phyloP scores from a whole-genome alignment of 2,329 filamentous ascomycete species.

The Colletotrichum navitas region DNA sequence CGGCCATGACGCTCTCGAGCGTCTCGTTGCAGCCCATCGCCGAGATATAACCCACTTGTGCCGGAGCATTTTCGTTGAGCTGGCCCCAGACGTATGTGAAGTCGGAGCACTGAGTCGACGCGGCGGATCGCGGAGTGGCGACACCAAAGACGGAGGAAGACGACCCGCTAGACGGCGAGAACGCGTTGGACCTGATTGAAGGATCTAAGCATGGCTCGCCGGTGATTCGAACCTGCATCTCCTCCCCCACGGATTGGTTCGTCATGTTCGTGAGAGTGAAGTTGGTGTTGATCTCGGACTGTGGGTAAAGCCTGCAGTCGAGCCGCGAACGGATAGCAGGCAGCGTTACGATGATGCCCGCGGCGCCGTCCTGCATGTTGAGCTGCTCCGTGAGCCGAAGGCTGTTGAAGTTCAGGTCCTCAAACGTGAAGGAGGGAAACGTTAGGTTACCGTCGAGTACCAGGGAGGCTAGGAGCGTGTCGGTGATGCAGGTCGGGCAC shows the following conservation, averaged over 20 bases:
- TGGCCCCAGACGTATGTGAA: constrained; percentile 54
- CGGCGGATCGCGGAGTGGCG: constrained; percentile 38
- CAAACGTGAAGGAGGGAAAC: constrained; percentile 54
- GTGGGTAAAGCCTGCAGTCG: constrained; percentile 45
- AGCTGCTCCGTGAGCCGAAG: constrained; percentile 27
- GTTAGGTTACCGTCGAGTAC: constrained; percentile 52
- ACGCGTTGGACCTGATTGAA: constrained; percentile 42
- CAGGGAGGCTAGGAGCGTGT: constrained; percentile 51
- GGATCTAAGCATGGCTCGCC: constrained; percentile 43
- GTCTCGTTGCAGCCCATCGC: constrained; percentile 56
- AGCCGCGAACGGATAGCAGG: constrained; percentile 51
- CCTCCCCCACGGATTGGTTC: constrained; percentile 1
- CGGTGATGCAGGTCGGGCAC: constrained; percentile 45
- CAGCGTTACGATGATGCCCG: constrained; percentile 45
- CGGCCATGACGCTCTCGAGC: constrained; percentile 48
- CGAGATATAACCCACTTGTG: constrained; percentile 49
- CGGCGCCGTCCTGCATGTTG: constrained; percentile 37
- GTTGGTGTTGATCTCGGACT: constrained; percentile 45
- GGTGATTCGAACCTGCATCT: constrained; percentile 44
- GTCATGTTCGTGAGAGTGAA: constrained; percentile 43
- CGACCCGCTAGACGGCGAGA: constrained; percentile 33
- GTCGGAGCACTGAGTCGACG: constrained; percentile 48
- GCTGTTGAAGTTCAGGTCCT: constrained; percentile 47
- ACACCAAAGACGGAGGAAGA: constrained; percentile 46
- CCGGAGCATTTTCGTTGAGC: constrained; percentile 45